Conservation (phyloP, 306 rosid genomes). For the Cicer chorassanicum region DNA sequence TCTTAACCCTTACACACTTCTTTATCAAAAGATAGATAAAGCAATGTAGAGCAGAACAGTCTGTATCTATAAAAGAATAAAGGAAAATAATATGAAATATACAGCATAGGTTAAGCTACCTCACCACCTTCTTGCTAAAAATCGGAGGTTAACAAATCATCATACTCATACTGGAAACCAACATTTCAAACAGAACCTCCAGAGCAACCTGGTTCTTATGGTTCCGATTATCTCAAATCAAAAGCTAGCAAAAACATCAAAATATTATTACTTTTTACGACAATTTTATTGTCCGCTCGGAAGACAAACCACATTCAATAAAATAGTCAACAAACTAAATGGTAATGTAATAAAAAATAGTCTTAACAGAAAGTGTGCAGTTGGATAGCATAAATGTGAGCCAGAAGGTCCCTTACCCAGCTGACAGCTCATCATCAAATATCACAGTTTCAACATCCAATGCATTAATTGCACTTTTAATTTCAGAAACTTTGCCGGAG, state of each 20-base stretch:
- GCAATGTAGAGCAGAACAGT: neutral
- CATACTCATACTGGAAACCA: conserved; percentile 14
- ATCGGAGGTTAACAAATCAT: conserved; percentile 19
- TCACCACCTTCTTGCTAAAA: conserved; percentile 28
- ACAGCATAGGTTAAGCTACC: conserved; percentile 16
- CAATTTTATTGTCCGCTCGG: neutral
- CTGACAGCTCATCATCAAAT: conserved; percentile 94
- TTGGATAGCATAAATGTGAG: conserved; percentile 34
- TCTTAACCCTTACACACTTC: conserved; percentile 8
- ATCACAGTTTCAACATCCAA: conserved; percentile 83
- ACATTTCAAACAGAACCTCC: conserved; percentile 34
- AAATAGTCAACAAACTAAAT: conserved; percentile 40
- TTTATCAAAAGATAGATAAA: conserved; percentile 11
- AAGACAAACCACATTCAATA: conserved; percentile 26
- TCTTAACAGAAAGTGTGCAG: conserved; percentile 19
- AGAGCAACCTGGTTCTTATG: conserved; percentile 31
- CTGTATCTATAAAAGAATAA: conserved; percentile 19
- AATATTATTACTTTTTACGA: conserved; percentile 2
- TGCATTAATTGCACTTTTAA: conserved; percentile 82
- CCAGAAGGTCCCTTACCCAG: conserved; percentile 64
- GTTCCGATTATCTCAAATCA: conserved; percentile 35
- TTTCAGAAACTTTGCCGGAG: conserved; percentile 94
- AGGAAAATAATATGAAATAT: conserved; percentile 17
- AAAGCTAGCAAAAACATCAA: conserved; percentile 34
- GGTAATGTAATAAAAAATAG: conserved; percentile 14